Evolutionary conservation across 2,329 filamentous ascomycete genomes (phyloP).

Genomic region (Shiraia sp.): DNA sequence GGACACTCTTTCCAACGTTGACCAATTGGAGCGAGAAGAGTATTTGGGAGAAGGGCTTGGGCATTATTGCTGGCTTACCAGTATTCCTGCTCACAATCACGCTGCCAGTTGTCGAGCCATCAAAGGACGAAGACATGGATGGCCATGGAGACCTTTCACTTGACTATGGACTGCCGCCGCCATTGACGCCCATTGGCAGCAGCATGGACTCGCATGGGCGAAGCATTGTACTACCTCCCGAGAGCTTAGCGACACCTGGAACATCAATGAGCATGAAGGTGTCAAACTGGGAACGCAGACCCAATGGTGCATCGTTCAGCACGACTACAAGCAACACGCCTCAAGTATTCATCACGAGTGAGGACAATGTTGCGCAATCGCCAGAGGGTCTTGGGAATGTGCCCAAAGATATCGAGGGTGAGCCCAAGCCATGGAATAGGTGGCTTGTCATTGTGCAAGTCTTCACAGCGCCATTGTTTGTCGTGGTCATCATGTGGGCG

Average conservation of each 20-base stretch:
- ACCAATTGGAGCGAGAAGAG: conserved; percentile 79
- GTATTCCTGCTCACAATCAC: conserved; percentile 90
- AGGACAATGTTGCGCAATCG: conserved; percentile 38
- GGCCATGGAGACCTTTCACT: conserved; percentile 22
- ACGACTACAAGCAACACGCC: conserved; percentile 25
- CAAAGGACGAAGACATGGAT: conserved; percentile 48
- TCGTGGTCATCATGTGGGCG: conserved; percentile 75
- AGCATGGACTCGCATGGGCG: conserved; percentile 24
- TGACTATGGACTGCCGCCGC: conserved; percentile 36
- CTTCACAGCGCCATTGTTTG: conserved; percentile 84
- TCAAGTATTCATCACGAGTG: conserved; percentile 37
- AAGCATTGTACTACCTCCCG: conserved; percentile 24
- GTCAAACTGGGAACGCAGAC: neutral
- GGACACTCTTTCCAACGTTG: conserved; percentile 85
- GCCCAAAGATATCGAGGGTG: conserved; percentile 12
- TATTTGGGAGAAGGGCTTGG: conserved; percentile 82
- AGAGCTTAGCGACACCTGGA: conserved; percentile 13
- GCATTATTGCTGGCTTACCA: conserved; percentile 81
- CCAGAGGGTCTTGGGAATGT: conserved; percentile 38
- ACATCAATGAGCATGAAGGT: conserved; percentile 11
- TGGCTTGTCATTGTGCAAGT: conserved; percentile 88
- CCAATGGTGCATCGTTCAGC: conserved; percentile 12
- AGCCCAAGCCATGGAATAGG: conserved; percentile 73
- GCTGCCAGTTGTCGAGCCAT: conserved; percentile 82
- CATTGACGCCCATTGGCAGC: conserved; percentile 26